Evolutionary conservation across 1,284 basidiomycete genomes (phyloP).

Genomic region (Sphagnurus paluster): DNA sequence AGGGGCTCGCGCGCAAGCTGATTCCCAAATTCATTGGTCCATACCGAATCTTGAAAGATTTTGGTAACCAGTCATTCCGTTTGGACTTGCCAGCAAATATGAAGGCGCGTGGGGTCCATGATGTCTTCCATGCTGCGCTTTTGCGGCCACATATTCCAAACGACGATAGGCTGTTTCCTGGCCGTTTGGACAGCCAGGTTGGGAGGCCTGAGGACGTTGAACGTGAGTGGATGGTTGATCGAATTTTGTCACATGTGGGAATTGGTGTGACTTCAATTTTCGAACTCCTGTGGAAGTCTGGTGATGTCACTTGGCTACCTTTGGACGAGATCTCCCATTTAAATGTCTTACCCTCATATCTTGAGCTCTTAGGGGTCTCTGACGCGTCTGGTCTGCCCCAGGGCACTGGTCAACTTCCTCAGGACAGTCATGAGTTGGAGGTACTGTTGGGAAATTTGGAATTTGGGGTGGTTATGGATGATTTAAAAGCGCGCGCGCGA

Average conservation of each 20-base stretch:
- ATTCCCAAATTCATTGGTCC: constrained; percentile 10
- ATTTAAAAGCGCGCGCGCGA: no score
- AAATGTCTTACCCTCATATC: background rate
- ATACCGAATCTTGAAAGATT: constrained; percentile 1
- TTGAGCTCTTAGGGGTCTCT: background rate
- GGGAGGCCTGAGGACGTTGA: background rate
- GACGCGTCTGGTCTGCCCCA: background rate
- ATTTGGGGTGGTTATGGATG: no score
- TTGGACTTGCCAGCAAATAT: background rate
- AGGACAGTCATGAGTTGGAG: no score
- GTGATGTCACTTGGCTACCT: background rate
- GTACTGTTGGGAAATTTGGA: no score
- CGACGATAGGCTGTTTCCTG: constrained; percentile 3
- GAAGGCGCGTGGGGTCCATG: background rate
- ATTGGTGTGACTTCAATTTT: background rate
- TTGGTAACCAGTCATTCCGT: constrained; percentile 2
- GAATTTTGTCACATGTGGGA: background rate
- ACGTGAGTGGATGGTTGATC: background rate
- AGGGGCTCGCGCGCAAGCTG: constrained; percentile 4
- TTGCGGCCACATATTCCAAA: constrained; percentile 2
- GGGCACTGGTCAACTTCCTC: no score
- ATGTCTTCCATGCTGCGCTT: background rate
- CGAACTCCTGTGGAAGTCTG: constrained; percentile 1
- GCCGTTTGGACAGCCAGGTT: background rate
- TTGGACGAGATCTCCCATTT: background rate